A percentile compares a stretch with the other conserved stretches of the same genome.
These are phyloP conservation scores for Cyberlindnera euphorbiae DNA, from an alignment of 805 yeast genomes.

Conservation along the genomic window DNA sequence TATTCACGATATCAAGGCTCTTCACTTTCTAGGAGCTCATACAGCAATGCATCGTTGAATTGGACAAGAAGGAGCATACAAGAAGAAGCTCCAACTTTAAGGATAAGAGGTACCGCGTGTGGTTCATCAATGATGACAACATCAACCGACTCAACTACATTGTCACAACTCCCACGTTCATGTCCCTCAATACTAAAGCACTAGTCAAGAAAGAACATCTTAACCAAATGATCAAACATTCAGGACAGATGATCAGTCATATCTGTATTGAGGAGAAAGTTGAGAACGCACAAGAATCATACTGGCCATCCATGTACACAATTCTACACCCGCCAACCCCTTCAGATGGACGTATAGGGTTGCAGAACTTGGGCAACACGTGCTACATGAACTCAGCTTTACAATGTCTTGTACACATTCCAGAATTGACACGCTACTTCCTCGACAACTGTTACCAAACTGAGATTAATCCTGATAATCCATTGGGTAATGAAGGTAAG, in stretches of 20 bases:
- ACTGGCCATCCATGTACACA: conserved; percentile 35
- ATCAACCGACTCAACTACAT: conserved; percentile 12
- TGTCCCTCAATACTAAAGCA: conserved; percentile 20
- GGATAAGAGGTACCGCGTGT: conserved; percentile 16
- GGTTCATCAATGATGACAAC: conserved; percentile 20
- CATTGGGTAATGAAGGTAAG: conserved; percentile 80
- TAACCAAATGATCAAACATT: conserved; percentile 18
- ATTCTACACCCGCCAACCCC: conserved; percentile 28
- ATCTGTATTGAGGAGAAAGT: conserved; percentile 31
- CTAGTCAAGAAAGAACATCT: conserved; percentile 23
- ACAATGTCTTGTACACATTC: conserved; percentile 83
- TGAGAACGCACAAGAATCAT: conserved; percentile 17
- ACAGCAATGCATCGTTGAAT: conserved; percentile 11
- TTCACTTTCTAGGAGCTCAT: conserved; percentile 21
- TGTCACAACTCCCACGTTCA: conserved; percentile 27
- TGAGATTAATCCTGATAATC: conserved; percentile 74
- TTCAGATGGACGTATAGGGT: conserved; percentile 53
- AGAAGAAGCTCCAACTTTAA: conserved; percentile 2
- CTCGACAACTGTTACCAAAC: conserved; percentile 49
- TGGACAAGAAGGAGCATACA: conserved; percentile 15
- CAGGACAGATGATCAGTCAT: conserved; percentile 23
- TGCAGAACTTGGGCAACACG: conserved; percentile 78
- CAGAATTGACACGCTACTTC: conserved; percentile 77
- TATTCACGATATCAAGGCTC: conserved; percentile 31
- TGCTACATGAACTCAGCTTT: conserved; percentile 95